Conservation (phyloP, 2,329 filamentous ascomycete genomes). For the Hymenoscyphus linearis region DNA sequence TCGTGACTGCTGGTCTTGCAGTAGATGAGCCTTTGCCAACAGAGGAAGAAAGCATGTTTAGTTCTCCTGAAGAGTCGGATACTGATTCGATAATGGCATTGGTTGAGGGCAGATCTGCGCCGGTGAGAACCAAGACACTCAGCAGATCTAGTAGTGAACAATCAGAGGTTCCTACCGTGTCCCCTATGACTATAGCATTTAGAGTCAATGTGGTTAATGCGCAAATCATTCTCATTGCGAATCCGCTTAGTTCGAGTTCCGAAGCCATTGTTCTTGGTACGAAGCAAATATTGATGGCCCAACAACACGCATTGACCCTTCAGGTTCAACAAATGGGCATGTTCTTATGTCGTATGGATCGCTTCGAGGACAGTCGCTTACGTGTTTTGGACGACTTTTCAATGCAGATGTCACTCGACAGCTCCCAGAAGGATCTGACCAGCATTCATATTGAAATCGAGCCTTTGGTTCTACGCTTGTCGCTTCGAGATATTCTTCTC, state of each 20-base stretch:
- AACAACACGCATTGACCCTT: slow-evolving; percentile 89
- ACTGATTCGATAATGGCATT: slow-evolving; percentile 43
- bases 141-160: slow-evolving; percentile 23
- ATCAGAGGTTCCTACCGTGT: slow-evolving; percentile 28
- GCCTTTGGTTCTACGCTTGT: slow-evolving; percentile 83
- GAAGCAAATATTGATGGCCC: slow-evolving; percentile 86
- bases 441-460: slow-evolving; percentile 86
- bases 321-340: slow-evolving; percentile 94
- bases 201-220: slow-evolving; percentile 92
- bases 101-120: slow-evolving; percentile 7
- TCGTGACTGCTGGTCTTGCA: slow-evolving; percentile 67
- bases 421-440: slow-evolving; percentile 54
- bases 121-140: slow-evolving; percentile 21
- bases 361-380: slow-evolving; percentile 83
- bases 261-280: slow-evolving; percentile 95
- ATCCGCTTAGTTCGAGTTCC: slow-evolving; percentile 81
- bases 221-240: slow-evolving; percentile 93
- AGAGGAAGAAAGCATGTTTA: slow-evolving; percentile 46
- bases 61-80: slow-evolving; percentile 55
- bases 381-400: slow-evolving; percentile 97
- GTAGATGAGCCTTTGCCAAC: slow-evolving; percentile 56
- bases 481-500: slow-evolving; percentile 88
- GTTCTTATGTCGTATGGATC: slow-evolving; percentile 98
- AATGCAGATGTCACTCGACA: slow-evolving; percentile 81
- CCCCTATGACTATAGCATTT: slow-evolving; percentile 73